Conservation (phyloP, 164 flowering plant species). For the Liquidambar formosana region DNA sequence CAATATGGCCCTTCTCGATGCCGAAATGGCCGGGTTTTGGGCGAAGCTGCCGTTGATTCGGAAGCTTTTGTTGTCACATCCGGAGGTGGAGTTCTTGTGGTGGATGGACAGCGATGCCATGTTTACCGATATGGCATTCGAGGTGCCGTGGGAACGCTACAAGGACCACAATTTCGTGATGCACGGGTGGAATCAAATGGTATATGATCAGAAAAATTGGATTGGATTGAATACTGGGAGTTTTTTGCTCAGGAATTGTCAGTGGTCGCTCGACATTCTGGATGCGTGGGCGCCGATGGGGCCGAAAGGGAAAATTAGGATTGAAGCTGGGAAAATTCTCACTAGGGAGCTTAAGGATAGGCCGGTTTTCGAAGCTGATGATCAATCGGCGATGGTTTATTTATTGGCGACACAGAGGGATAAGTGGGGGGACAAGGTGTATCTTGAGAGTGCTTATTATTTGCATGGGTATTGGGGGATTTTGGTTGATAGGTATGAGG, state of each 20-base stretch:
- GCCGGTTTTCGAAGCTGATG: slow-evolving; percentile 66
- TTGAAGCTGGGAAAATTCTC: slow-evolving; percentile 53
- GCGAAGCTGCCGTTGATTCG: slow-evolving; percentile 55
- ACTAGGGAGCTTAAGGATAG: slow-evolving; percentile 53
- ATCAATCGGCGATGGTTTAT: slow-evolving; percentile 66
- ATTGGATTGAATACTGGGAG: slow-evolving; percentile 63
- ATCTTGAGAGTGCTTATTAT: slow-evolving; percentile 44
- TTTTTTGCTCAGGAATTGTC: slow-evolving; percentile 57
- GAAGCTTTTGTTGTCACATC: slow-evolving; percentile 50
- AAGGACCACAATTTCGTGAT: slow-evolving; percentile 41
- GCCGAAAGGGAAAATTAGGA: slow-evolving; percentile 57
- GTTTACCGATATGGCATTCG: slow-evolving; percentile 62
- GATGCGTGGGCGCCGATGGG: slow-evolving; percentile 74
- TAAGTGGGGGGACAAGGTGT: slow-evolving; percentile 52
- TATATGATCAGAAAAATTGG: slow-evolving; percentile 56
- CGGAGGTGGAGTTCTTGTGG: slow-evolving; percentile 64
- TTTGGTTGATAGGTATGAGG: slow-evolving; percentile 42
- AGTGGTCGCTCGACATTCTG: slow-evolving; percentile 64
- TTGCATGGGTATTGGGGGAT: slow-evolving; percentile 50
- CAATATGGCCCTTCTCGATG: slow-evolving; percentile 55
- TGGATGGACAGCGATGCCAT: slow-evolving; percentile 73
- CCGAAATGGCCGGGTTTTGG: slow-evolving; percentile 60
- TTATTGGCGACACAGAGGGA: slow-evolving; percentile 42
- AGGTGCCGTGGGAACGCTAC: slow-evolving; percentile 50
- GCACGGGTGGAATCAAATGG: slow-evolving; percentile 62